A percentile compares a stretch with the other conserved stretches of the same genome.
Evolutionary conservation across 495 filamentous ascomycete species (phyloP).

Genomic region (Lasiosphaeria ovina): DNA sequence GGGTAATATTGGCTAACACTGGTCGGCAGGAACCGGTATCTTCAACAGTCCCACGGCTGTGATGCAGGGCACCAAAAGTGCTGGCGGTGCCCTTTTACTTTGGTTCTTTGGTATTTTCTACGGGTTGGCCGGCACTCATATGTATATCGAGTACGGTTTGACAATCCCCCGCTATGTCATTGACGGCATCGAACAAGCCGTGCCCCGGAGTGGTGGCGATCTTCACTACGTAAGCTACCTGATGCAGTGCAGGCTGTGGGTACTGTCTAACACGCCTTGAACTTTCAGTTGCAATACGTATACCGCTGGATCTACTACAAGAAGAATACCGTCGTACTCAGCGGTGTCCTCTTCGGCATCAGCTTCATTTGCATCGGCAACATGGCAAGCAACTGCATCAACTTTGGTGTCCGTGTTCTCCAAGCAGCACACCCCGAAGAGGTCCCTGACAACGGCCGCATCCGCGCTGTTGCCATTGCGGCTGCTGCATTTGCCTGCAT

Average conservation of each 20-base stretch:
- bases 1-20: background rate
- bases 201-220: conserved; percentile 51
- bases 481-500: conserved; percentile 35
- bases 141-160: conserved; percentile 44
- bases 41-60: conserved; percentile 36
- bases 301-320: conserved; percentile 22
- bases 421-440: conserved; percentile 24
- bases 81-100: conserved; percentile 38
- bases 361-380: conserved; percentile 51
- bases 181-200: conserved; percentile 26
- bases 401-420: conserved; percentile 40
- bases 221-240: conserved; percentile 48
- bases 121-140: conserved; percentile 34
- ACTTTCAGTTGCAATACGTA: conserved; percentile 43
- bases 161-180: conserved; percentile 42
- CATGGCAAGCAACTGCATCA: conserved; percentile 46
- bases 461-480: conserved; percentile 44
- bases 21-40: conserved; percentile 29
- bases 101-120: conserved; percentile 40
- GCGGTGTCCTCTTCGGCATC: conserved; percentile 47
- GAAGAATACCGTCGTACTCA: conserved; percentile 27
- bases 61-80: conserved; percentile 34
- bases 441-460: conserved; percentile 20
- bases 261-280: background rate
- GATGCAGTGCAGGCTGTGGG: conserved; percentile 1